Percentiles rank a stretch among this genome's conserved stretches.
phyloP scores from a whole-genome alignment of 441 rosid species.

The Manihot esculenta region DNA sequence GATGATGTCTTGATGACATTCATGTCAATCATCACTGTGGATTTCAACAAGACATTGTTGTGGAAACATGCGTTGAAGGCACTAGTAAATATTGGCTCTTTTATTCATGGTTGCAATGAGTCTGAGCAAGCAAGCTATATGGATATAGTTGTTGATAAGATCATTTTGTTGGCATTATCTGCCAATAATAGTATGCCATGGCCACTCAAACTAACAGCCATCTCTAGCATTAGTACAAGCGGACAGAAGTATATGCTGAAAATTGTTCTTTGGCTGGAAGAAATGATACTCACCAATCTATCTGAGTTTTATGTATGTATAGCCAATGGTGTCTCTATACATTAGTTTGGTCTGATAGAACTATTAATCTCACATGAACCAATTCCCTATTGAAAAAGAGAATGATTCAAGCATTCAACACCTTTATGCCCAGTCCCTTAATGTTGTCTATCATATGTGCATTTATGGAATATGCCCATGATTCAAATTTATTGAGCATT shows the following conservation, averaged over 20 bases:
- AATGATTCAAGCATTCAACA: conserved; percentile 11
- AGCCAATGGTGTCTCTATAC: conserved; percentile 9
- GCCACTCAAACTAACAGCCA: conserved; percentile 58
- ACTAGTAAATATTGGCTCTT: conserved; percentile 64
- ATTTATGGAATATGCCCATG: conserved; percentile 10
- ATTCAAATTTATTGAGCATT: conserved; percentile 4
- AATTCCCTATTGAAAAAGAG: conserved; percentile 17
- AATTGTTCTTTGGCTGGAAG: conserved; percentile 60
- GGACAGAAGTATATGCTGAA: conserved; percentile 59
- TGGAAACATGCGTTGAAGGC: conserved; percentile 84
- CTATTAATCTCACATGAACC: conserved; percentile 13
- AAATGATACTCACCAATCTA: conserved; percentile 52
- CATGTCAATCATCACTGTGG: conserved; percentile 47
- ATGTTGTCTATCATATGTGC: not conserved
- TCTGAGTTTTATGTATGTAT: conserved; percentile 66
- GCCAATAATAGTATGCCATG: conserved; percentile 48
- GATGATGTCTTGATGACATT: conserved; percentile 60
- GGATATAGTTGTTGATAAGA: conserved; percentile 54
- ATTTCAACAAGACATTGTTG: conserved; percentile 39
- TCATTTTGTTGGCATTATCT: conserved; percentile 46
- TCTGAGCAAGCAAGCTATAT: conserved; percentile 61
- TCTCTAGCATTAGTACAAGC: conserved; percentile 59
- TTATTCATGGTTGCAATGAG: conserved; percentile 49
- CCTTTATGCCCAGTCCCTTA: not conserved
- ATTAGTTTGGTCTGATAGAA: conserved; percentile 7